phyloP scores from a whole-genome alignment of 192 early-diverging fungal genomes.

The Umbelopsis ramanniana region DNA sequence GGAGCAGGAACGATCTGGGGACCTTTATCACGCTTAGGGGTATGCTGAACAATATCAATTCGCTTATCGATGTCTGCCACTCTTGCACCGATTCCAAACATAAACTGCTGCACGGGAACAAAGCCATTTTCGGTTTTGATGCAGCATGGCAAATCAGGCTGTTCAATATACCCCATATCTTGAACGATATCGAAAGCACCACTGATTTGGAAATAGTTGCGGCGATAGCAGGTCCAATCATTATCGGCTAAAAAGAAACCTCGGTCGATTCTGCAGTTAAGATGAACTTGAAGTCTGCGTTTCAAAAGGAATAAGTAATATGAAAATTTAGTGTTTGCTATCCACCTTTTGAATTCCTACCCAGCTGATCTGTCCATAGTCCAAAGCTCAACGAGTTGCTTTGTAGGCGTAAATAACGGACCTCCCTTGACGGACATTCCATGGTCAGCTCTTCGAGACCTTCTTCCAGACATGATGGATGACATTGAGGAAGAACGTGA shows the following conservation, averaged over 20 bases:
- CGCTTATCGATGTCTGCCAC: slow-evolving; percentile 63
- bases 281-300: slow-evolving; percentile 54
- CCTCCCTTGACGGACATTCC: slow-evolving; percentile 56
- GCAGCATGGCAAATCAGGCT: slow-evolving; percentile 62
- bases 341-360: slow-evolving; percentile 29
- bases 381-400: slow-evolving; percentile 67
- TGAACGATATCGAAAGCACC: slow-evolving; percentile 54
- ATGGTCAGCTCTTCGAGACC: slow-evolving; percentile 49
- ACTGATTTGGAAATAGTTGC: slow-evolving; percentile 89
- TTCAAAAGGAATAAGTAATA: background rate
- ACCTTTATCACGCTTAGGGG: slow-evolving; percentile 93
- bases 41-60: slow-evolving; percentile 86
- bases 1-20: slow-evolving; percentile 74
- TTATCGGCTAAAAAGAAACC: slow-evolving; percentile 87
- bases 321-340: too few species aligned
- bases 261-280: slow-evolving; percentile 82
- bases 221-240: slow-evolving; percentile 92
- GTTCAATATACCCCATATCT: slow-evolving; percentile 36
- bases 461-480: slow-evolving; percentile 28
- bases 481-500: slow-evolving; percentile 30
- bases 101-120: slow-evolving; percentile 66
- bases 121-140: slow-evolving; percentile 58
- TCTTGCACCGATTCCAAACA: slow-evolving; percentile 74
- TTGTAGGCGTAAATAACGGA: slow-evolving; percentile 72
- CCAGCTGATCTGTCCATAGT: slow-evolving; percentile 63